Base-by-base conservation (phyloP, 2,329 filamentous ascomycete species). In the Knufia petricola region DNA sequence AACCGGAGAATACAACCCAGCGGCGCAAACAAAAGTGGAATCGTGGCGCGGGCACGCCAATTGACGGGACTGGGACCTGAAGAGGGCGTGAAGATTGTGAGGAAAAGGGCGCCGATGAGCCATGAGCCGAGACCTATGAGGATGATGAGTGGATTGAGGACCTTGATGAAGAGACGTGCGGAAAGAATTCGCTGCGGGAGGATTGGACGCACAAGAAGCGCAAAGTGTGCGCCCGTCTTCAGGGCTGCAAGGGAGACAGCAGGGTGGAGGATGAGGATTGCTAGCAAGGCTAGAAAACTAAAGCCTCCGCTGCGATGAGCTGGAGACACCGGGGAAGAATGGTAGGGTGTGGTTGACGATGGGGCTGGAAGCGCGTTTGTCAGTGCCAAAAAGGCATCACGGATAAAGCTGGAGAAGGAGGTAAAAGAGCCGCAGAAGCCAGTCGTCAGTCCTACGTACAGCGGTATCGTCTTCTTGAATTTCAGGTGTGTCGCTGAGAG, bases 361-460 rank as follows among this genome's bases (percentile, higher is more conserved):
- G 77, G 73, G 0, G 70, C 65, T 1, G 74, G 69, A 6, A 89
- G 64, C 52, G 82, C 74, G 61, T 92, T 88, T 1, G 83, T 81
- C 21, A 89, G 65, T 0, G 85, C 82, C 9, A 92, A 72, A 60
- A 89, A 92, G 10, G 74, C 66, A 58, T 92, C 87, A n/a, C 84
- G 76, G 34, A 87, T 79, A 61, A 90, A 90, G 20, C 81, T 79
- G 0, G 87, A 92, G 64, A 94, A 94, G 4, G 82, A 87, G 0
- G 87, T 95, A 60, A 92, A 85, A 52, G 83, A 87, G 49, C 88
- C 85, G 60, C 86, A 92, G 64, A 89, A 88, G n/a, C 84, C 89
- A 0, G 84, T 92, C 0, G 85, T 77, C 10, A 94, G 76, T 42
- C 84, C 87, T 50, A 92, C 82, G 61, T 90, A 94, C 1, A 92